These are phyloP conservation scores for Dissoconium aciculare DNA, from an alignment of 2,329 filamentous ascomycete genomes.

Conservation along the genomic window DNA sequence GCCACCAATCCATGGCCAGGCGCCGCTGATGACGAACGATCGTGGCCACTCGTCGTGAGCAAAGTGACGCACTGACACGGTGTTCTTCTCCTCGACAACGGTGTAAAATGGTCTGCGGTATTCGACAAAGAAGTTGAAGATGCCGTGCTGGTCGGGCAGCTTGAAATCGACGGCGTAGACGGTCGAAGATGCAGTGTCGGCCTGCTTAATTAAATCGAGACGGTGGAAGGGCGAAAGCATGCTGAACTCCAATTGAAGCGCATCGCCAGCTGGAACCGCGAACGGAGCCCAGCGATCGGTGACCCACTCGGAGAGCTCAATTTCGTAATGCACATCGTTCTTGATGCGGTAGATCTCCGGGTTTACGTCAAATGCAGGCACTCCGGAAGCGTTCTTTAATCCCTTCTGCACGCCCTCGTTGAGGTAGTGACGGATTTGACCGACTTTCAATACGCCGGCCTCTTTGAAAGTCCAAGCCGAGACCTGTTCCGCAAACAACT, in stretches of 20 bases:
- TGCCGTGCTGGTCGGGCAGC: slow-evolving; percentile 91
- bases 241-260: slow-evolving; percentile 86
- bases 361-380: slow-evolving; percentile 43
- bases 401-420: slow-evolving; percentile 36
- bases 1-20: slow-evolving; percentile 88
- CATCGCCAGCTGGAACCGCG: slow-evolving; percentile 51
- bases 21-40: slow-evolving; percentile 75
- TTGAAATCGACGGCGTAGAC: slow-evolving; percentile 63
- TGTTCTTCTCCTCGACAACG: slow-evolving; percentile 82
- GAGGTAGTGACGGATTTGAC: slow-evolving; percentile 63
- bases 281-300: slow-evolving; percentile 65
- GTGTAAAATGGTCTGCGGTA: slow-evolving; percentile 91
- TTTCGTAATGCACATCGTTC: slow-evolving; percentile 78
- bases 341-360: slow-evolving; percentile 88
- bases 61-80: slow-evolving; percentile 88
- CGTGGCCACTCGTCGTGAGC: slow-evolving; percentile 94
- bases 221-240: slow-evolving; percentile 98
- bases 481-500: slow-evolving; percentile 69
- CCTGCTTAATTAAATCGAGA: slow-evolving; percentile 47
- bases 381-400: slow-evolving; percentile 21
- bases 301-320: slow-evolving; percentile 75
- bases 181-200: slow-evolving; percentile 48
- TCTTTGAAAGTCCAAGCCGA: slow-evolving; percentile 97
- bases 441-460: slow-evolving; percentile 73
- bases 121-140: slow-evolving; percentile 96